Percentiles rank a stretch among this genome's conserved stretches.
These are phyloP conservation scores for Aspergillus hiratsukae DNA, from an alignment of 2,329 filamentous ascomycete genomes.

Conservation along the genomic window DNA sequence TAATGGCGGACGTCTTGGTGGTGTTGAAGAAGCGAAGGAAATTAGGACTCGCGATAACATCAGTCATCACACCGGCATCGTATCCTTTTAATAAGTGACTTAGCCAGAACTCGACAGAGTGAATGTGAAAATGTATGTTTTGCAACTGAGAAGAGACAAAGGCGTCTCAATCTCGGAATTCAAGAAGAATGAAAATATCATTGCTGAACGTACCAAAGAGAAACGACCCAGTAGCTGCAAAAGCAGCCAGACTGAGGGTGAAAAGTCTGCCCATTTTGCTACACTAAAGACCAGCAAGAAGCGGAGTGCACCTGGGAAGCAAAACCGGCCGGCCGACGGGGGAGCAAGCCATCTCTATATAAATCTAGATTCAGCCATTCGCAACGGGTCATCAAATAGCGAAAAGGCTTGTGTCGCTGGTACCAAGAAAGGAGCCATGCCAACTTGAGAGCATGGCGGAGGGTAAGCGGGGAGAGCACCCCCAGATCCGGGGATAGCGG, in stretches of 20 bases:
- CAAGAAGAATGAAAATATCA: neutral
- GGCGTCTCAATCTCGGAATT: neutral
- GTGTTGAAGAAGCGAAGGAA: conserved; percentile 58
- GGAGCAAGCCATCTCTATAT: neutral
- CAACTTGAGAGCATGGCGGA: neutral
- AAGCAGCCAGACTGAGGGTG: conserved; percentile 36
- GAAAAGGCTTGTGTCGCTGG: neutral
- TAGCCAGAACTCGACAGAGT: neutral
- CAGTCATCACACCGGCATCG: conserved; percentile 31
- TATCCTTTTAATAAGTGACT: conserved; percentile 45
- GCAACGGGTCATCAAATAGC: neutral
- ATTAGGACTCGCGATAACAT: conserved; percentile 53
- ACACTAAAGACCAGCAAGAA: neutral
- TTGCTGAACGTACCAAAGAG: conserved; percentile 10
- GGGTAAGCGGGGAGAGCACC: neutral
- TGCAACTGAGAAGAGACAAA: neutral
- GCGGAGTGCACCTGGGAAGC: neutral
- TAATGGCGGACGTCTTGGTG: conserved; percentile 45
- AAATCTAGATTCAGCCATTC: neutral
- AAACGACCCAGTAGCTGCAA: conserved; percentile 41
- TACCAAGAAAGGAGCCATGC: neutral
- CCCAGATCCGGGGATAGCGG: neutral
- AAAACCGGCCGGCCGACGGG: neutral
- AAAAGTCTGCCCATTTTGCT: conserved; percentile 38
- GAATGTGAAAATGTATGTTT: neutral